phyloP scores from a whole-genome alignment of 129 eudicot species.

The Escallonia herrerae region DNA sequence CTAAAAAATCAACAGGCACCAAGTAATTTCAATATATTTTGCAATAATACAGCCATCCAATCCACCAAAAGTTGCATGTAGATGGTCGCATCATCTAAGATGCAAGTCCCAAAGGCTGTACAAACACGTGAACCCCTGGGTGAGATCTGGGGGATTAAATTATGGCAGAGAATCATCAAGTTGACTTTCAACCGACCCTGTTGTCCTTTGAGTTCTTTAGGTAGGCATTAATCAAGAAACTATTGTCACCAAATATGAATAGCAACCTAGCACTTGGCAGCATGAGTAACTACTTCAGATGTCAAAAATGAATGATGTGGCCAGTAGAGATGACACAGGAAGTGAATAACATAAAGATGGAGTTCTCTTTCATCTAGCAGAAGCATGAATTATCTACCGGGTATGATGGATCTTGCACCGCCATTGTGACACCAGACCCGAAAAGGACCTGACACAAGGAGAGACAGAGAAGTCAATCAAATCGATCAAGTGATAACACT shows the following conservation, averaged over 20 bases:
- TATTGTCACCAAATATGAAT: neutral
- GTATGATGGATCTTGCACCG: constrained; percentile 94
- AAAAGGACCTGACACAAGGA: constrained; percentile 60
- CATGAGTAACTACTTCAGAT: neutral
- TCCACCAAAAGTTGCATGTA: too few species aligned
- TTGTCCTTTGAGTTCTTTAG: too few species aligned
- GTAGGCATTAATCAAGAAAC: neutral
- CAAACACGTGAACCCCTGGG: too few species aligned
- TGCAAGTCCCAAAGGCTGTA: too few species aligned
- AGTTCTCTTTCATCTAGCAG: neutral
- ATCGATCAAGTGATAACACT: neutral
- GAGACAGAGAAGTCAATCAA: constrained; percentile 3
- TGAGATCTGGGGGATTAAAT: neutral
- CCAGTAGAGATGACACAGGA: neutral
- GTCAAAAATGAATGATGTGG: neutral
- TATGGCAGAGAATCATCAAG: neutral
- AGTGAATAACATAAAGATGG: neutral
- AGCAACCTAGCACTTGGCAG: neutral
- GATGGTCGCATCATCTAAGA: neutral
- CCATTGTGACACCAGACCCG: constrained; percentile 85
- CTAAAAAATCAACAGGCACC: neutral
- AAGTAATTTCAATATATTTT: neutral
- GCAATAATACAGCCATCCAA: neutral
- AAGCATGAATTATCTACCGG: constrained; percentile 48
- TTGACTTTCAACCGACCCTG: neutral